Evolutionary conservation across 768 basidiomycete genomes (phyloP), one percentile per base, ranked within the genome.

Genomic region (Tylopilus intermedius): DNA sequence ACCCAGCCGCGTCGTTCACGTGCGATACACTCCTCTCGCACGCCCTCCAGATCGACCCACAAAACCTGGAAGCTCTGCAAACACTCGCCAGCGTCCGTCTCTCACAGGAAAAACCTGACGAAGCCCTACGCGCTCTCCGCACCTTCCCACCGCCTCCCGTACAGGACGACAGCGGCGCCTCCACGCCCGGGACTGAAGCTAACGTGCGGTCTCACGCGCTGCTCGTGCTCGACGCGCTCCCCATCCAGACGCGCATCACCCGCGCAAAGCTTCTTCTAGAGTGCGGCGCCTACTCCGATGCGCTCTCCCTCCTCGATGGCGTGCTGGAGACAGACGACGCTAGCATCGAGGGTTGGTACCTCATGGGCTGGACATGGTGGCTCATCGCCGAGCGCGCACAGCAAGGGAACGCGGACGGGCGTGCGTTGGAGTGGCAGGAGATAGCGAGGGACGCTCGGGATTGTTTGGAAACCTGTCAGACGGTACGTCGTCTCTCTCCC

Each of bases 361-460:
- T 95, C 27, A 92, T 94, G 69, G 93, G 92, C 49, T 96, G 92
- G 92, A 87, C 88, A 58, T 92, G 90, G 76, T 91, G 83, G 73
- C 72, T 94, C 43, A 83, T 89, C 80, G 79, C 83, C 0, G 86
- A 88, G 66, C 79, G 85, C 54, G 81, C 81, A 8, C 77, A 80
- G 55, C 82, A 86, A 59, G 77, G 70, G 11, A 54, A 40, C 37
- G 59, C 62, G 42, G 64, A 62, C 3, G 60, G 78, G 33, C 81
- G 77, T 24, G 38, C 35, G 15, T 60, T 86, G 56, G 79, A 79
- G 4, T 88, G 86, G 81, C 77, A 87, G 63, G 90, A 94, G 56
- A 81, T 93, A 42, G 86, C 82, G 6, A 80, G 78, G 50, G 90
- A 94, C 63, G 74, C 90, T 0, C 74, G 88, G 56, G 86, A 92